A percentile compares a stretch with the other conserved stretches of the same genome.
Evolutionary conservation across 371 early-diverging fungal species (phyloP).

Genomic region (Chytridium lagenaria): DNA sequence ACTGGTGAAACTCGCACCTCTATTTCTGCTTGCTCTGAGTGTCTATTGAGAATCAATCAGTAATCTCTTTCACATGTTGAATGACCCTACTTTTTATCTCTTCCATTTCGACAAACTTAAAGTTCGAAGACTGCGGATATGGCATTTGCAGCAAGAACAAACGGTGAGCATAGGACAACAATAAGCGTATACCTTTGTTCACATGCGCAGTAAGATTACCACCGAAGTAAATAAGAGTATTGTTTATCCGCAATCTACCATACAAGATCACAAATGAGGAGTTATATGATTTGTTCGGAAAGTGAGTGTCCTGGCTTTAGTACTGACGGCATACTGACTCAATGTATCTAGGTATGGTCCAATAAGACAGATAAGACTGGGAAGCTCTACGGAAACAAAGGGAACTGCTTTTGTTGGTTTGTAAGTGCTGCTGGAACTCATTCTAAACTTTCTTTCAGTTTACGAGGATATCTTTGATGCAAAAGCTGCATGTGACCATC

Average conservation of each 20-base stretch:
- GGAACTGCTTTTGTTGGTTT: constrained; percentile 93
- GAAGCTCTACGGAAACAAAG: constrained; percentile 83
- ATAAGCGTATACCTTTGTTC: neutral
- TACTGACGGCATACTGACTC: neutral
- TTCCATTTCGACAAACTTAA: constrained; percentile 9
- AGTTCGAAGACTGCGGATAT: neutral
- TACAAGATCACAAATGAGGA: constrained; percentile 95
- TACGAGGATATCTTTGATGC: constrained; percentile 98
- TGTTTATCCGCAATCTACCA: constrained; percentile 92
- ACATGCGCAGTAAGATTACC: constrained; percentile 84
- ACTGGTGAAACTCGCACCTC: too few relatives aligned
- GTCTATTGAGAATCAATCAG: neutral
- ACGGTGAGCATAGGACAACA: constrained; percentile 1
- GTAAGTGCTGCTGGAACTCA: neutral
- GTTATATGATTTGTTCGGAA: constrained; percentile 96
- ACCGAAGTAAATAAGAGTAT: constrained; percentile 90
- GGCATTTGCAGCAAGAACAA: constrained; percentile 22
- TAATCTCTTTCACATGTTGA: neutral
- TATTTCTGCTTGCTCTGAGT: constrained; percentile 40
- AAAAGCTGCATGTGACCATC: constrained; percentile 93
- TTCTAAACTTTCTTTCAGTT: constrained; percentile 33
- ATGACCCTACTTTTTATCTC: neutral
- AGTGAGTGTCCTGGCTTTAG: constrained; percentile 52
- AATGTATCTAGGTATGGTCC: constrained; percentile 71
- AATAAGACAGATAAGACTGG: constrained; percentile 92